Base-by-base conservation (phyloP, 306 rosid species). In the Prunus fruticosa region DNA sequence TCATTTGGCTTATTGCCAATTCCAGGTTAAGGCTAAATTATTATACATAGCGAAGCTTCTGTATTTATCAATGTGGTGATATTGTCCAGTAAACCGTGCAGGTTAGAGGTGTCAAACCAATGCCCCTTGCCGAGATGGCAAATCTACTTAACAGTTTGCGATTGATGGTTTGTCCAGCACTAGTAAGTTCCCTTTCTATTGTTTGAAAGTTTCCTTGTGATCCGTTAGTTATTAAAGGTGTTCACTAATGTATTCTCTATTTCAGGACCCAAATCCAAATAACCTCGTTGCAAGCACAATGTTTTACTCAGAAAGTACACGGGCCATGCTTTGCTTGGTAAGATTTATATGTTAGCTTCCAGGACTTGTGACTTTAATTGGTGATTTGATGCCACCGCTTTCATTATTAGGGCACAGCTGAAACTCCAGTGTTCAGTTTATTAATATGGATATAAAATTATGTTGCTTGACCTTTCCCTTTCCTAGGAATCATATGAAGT, bases 71-170 rank as follows among this genome's bases (percentile, higher is more conserved):
- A 19, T 56, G 11, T 66, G 74, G 77, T 85, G 74, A 53, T 78
- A 61, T 84, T 57, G 78, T 74, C 72, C 61, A 56, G 72, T 82
- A 81, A 78, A 75, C 79, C 75, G 75, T 85, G 80, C 96, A 96
- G 99, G 89, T 96, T 80, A 92, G 99, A 86, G 99, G 99, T 23
- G 98, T 96, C 73, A 89, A 83, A 80, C 96, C 99, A 80, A 93
- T 96, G 79, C 87, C 85, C 7, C 97, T 96, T 25, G 66, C 67
- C 18, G 99, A 96, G 78, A 89, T 96, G 97, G 88, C 97, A 27
- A 89, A 91, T 83, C 88, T 93, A 78, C 77, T 96, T 22, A 89
- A 82, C 75, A 81, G 88, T 85, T 86, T 80, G 71, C 92, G 87
- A 77, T 70, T 96, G 83, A 83, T 82, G 71, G 86, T 96, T 86